phyloP scores from a whole-genome alignment of 352 stramenopile genomes.

The Phytopythium aichiense region DNA sequence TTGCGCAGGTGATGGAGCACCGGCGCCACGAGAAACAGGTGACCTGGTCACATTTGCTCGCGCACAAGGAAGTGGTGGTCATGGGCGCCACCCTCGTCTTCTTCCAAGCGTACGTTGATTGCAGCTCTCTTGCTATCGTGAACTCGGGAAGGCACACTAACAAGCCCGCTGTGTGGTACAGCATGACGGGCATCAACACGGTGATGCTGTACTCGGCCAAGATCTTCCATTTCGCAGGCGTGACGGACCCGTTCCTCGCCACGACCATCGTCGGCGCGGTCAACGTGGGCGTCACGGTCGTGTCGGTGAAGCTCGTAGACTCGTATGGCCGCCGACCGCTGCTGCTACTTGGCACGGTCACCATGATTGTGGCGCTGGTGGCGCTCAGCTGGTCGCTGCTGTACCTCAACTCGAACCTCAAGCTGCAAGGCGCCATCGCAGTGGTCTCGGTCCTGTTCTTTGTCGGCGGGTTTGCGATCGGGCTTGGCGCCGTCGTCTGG shows the following conservation, averaged over 20 bases:
- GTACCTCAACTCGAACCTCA: constrained; percentile 40
- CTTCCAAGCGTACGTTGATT: constrained; percentile 55
- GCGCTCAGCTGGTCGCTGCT: constrained; percentile 70
- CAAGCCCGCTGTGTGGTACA: constrained; percentile 5
- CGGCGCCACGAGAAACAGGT: constrained; percentile 34
- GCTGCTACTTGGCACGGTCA: constrained; percentile 53
- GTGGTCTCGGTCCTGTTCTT: constrained; percentile 80
- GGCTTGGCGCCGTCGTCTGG: constrained; percentile 77
- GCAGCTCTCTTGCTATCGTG: neutral
- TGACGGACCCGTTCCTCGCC: constrained; percentile 81
- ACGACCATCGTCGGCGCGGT: constrained; percentile 67
- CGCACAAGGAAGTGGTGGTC: constrained; percentile 52
- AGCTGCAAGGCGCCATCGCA: constrained; percentile 55
- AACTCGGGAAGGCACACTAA: neutral
- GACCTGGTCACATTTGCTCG: constrained; percentile 48
- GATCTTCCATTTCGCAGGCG: constrained; percentile 88
- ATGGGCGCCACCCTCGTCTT: constrained; percentile 69
- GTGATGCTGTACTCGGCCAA: constrained; percentile 91
- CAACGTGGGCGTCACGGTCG: constrained; percentile 77
- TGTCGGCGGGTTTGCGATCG: constrained; percentile 81
- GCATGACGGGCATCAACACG: constrained; percentile 90
- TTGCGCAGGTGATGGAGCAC: constrained; percentile 60
- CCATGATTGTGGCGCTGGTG: constrained; percentile 74
- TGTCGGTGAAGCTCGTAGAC: constrained; percentile 77
- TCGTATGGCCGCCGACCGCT: constrained; percentile 68